A percentile compares a stretch with the other conserved stretches of the same genome.
phyloP scores from a whole-genome alignment of 148 eudicot genomes.

The Fagopyrum esculentum region DNA sequence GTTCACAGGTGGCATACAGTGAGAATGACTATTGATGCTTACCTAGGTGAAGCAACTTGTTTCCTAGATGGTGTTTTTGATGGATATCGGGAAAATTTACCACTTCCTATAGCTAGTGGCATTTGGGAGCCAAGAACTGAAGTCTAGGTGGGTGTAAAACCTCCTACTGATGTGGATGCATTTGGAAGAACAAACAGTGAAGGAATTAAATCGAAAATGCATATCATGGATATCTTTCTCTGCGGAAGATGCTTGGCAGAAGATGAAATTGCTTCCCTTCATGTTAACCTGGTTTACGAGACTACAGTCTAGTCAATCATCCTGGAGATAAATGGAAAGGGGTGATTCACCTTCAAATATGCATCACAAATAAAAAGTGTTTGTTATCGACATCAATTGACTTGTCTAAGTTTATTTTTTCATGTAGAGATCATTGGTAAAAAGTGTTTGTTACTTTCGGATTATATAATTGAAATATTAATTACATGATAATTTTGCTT shows the following conservation, averaged over 20 bases:
- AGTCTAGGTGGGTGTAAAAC: slow-evolving; percentile 88
- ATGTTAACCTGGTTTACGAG: slow-evolving; percentile 62
- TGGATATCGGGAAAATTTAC: slow-evolving; percentile 72
- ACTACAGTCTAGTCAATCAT: slow-evolving; percentile 59
- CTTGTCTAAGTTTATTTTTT: no score
- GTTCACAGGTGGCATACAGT: slow-evolving; percentile 90
- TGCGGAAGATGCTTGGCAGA: slow-evolving; percentile 99
- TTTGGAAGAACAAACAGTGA: slow-evolving; percentile 99
- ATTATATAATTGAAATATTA: no score
- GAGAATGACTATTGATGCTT: slow-evolving; percentile 87
- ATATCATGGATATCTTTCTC: slow-evolving; percentile 91
- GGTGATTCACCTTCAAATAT: slow-evolving; percentile 75
- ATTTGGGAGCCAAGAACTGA: slow-evolving; percentile 96
- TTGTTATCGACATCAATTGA: no score
- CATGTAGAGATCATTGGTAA: no score
- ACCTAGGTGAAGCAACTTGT: slow-evolving; percentile 93
- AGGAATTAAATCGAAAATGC: slow-evolving; percentile 93
- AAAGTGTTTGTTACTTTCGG: no score
- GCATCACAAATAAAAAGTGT: no score
- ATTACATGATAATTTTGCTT: no score
- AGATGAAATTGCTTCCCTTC: slow-evolving; percentile 80
- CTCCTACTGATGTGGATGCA: slow-evolving; percentile 80
- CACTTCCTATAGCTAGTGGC: slow-evolving; percentile 49
- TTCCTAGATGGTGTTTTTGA: slow-evolving; percentile 89
- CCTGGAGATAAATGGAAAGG: slow-evolving; percentile 91